Percentiles rank a stretch among this genome's conserved stretches.
These are phyloP conservation scores for Trichoderma simmonsii DNA, from an alignment of 2,329 filamentous ascomycete genomes.

Conservation along the genomic window DNA sequence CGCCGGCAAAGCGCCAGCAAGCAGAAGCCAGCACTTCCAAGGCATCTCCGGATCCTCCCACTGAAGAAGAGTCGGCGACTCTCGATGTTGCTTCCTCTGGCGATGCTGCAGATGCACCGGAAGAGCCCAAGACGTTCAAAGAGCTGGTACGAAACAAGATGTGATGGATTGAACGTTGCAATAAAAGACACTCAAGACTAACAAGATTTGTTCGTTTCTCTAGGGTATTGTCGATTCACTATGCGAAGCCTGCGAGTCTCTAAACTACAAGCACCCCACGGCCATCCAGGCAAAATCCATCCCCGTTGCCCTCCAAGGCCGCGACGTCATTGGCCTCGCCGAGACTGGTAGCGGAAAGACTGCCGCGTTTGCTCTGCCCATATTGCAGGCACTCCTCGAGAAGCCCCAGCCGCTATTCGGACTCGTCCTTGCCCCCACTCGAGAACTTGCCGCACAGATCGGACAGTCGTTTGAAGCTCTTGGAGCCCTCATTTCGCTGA, in stretches of 20 bases:
- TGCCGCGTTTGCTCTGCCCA: constrained; percentile 88
- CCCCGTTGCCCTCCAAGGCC: constrained; percentile 71
- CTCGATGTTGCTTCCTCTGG: constrained; percentile 33
- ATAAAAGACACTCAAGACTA: constrained; percentile 1
- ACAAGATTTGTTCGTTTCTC: neutral
- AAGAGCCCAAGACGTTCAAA: constrained; percentile 59
- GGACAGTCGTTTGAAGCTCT: constrained; percentile 83
- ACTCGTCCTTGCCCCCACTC: constrained; percentile 87
- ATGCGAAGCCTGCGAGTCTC: constrained; percentile 78
- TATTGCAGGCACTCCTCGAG: constrained; percentile 85
- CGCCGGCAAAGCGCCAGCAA: constrained; percentile 21
- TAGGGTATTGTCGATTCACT: constrained; percentile 80
- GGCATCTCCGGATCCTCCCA: constrained; percentile 22
- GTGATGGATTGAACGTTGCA: neutral
- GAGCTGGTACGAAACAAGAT: constrained; percentile 51
- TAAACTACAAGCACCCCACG: constrained; percentile 83
- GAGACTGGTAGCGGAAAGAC: constrained; percentile 97
- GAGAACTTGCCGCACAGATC: constrained; percentile 91
- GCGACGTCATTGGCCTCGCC: constrained; percentile 89
- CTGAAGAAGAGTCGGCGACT: constrained; percentile 36
- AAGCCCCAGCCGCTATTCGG: constrained; percentile 82
- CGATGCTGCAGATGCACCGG: constrained; percentile 30
- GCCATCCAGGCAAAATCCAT: constrained; percentile 87
- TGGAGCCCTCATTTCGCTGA: constrained; percentile 81
- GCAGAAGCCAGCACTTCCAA: constrained; percentile 15